Conservation (phyloP, 225 moss, liverwort and hornwort genomes). For the Marchantia polymorpha region DNA sequence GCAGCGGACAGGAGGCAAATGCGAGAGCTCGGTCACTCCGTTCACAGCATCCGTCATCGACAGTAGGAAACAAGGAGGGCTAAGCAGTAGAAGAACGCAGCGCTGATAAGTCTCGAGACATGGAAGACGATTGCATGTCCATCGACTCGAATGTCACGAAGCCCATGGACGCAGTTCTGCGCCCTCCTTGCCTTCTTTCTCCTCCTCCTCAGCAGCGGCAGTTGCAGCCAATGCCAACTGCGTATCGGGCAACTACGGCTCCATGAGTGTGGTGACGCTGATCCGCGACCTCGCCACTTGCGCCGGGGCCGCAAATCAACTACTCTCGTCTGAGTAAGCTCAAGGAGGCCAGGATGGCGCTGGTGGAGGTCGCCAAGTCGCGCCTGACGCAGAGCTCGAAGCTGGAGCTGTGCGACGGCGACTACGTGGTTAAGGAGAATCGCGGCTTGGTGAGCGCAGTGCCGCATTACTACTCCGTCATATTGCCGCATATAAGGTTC, state of each 20-base stretch:
- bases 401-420: constrained; percentile 35
- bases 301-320: constrained; percentile 29
- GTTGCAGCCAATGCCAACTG: background rate
- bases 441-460: constrained; percentile 38
- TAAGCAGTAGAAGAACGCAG: background rate
- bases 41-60: background rate
- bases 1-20: background rate
- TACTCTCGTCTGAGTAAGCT: constrained; percentile 7
- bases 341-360: constrained; percentile 27
- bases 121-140: background rate
- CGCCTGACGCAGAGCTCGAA: constrained; percentile 8
- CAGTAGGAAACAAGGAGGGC: background rate
- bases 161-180: background rate
- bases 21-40: background rate
- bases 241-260: background rate
- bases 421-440: constrained; percentile 42
- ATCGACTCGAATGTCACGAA: background rate
- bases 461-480: constrained; percentile 42
- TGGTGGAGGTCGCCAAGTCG: constrained; percentile 21
- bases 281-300: constrained; percentile 30
- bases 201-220: background rate
- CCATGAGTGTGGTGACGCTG: background rate
- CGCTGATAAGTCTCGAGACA: background rate
- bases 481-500: constrained; percentile 35
- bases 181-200: background rate